Percentiles rank a stretch among this genome's conserved stretches.
These are phyloP conservation scores for Annulohypoxylon maeteangense DNA, from an alignment of 495 filamentous ascomycete species.

Conservation along the genomic window DNA sequence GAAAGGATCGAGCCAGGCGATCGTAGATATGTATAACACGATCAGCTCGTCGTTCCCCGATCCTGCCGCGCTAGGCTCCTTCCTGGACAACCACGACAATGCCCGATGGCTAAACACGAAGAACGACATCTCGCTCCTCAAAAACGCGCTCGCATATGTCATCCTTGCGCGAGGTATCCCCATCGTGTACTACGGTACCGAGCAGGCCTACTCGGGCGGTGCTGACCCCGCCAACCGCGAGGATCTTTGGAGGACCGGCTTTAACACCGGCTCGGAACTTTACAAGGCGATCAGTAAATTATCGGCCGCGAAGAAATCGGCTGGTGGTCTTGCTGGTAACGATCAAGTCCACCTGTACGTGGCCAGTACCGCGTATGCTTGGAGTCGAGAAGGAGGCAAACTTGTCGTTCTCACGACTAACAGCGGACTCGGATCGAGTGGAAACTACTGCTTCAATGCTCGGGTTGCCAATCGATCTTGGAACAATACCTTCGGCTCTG, in stretches of 20 bases:
- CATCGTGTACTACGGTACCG: slow-evolving; percentile 68
- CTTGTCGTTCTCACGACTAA: slow-evolving; percentile 56
- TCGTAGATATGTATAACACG: slow-evolving; percentile 68
- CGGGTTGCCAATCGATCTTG: slow-evolving; percentile 43
- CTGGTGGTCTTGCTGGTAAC: slow-evolving; percentile 53
- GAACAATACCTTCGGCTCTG: slow-evolving; percentile 41
- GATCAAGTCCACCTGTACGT: slow-evolving; percentile 55
- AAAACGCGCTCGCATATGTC: slow-evolving; percentile 76
- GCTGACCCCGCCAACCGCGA: slow-evolving; percentile 74
- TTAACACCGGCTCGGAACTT: slow-evolving; percentile 66
- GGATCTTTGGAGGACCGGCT: slow-evolving; percentile 76
- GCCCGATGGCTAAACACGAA: slow-evolving; percentile 70
- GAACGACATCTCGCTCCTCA: slow-evolving; percentile 66
- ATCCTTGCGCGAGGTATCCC: slow-evolving; percentile 68
- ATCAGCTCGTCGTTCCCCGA: slow-evolving; percentile 59
- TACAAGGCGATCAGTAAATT: slow-evolving; percentile 59
- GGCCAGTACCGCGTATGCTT: slow-evolving; percentile 53
- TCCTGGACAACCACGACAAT: slow-evolving; percentile 85
- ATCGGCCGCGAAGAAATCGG: slow-evolving; percentile 49
- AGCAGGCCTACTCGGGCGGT: slow-evolving; percentile 72
- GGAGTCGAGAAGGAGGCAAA: slow-evolving; percentile 51
- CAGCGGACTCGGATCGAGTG: slow-evolving; percentile 48
- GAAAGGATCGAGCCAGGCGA: slow-evolving; percentile 65
- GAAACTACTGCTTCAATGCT: slow-evolving; percentile 52
- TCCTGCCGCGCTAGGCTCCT: slow-evolving; percentile 63